Evolutionary conservation across 2,329 filamentous ascomycete genomes (phyloP), one percentile per base, ranked within the genome.

Genomic region (Pseudopyricularia javanii): DNA sequence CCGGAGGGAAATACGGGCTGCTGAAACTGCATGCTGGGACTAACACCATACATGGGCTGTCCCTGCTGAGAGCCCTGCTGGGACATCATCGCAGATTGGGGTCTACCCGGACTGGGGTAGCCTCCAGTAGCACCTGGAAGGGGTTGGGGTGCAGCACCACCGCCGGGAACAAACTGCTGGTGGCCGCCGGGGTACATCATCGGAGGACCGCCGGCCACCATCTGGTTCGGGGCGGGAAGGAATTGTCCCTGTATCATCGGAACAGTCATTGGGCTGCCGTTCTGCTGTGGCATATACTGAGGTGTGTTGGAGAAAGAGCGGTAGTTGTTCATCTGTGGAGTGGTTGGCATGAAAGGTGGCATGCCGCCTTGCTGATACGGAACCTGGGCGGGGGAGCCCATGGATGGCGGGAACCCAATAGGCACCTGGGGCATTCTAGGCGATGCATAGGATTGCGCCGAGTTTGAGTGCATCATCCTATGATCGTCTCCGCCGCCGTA

Each of bases 1-100:
- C 86, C 86, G 32, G 81, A 79, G 55, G 75, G 74, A 67, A 85
- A 90, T 52, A 82, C 80, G 35, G 86, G 85, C 64, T 89, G 86
- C 62, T 83, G 85, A 63, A 85, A 88, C 63, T 85, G 85, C 68
- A 84, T 77, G 52, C 75, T 83, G 45, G 85, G 85, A 61, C 83
- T 86, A 83, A 91, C 88, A 57, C 79, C 86, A 73, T 79, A 91
- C 70, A 74, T 80, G 61, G 72, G 82, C 64, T 94, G 89, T 40
- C 91, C 90, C 66, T 95, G 91, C 63, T 96, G 91, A 28, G 91
- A 96, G 53, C 88, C 88, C 70, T 95, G 89, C 59, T 91, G 91
- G 62, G 85, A 87, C 91, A 97, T 97, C 83, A 94, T 89, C 2
- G 88, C 85, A 12, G 93, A 88, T 20, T 55, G 55, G 2, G 84